These are phyloP conservation scores for Coprinellus aureogranulatus DNA, from an alignment of 768 basidiomycete species.

Conservation along the genomic window DNA sequence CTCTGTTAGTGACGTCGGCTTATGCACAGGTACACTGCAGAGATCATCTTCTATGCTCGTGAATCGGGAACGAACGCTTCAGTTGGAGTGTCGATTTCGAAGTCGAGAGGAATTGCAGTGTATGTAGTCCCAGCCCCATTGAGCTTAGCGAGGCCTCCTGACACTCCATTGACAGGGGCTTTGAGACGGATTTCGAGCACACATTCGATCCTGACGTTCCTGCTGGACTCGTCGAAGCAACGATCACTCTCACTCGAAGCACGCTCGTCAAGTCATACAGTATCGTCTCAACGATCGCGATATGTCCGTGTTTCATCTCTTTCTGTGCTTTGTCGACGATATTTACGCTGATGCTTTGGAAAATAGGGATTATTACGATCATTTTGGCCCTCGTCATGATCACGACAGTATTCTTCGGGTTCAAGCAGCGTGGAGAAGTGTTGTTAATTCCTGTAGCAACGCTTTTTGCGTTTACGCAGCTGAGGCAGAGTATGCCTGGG, in stretches of 20 bases:
- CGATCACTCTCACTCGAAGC: conserved; percentile 17
- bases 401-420: conserved; percentile 25
- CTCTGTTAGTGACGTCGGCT: not conserved
- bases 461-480: conserved; percentile 23
- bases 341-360: not conserved
- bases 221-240: conserved; percentile 17
- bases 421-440: conserved; percentile 21
- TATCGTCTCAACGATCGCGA: conserved; percentile 19
- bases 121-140: conserved; percentile 3
- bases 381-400: conserved; percentile 24
- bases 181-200: conserved; percentile 17
- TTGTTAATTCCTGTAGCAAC: conserved; percentile 27
- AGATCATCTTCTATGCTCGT: conserved; percentile 21
- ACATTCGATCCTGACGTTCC: conserved; percentile 14
- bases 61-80: conserved; percentile 17
- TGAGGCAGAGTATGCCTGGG: conserved; percentile 24
- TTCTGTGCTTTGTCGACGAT: not conserved
- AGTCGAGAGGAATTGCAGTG: conserved; percentile 23
- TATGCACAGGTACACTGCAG: conserved; percentile 15
- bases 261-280: conserved; percentile 21
- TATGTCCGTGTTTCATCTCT: conserved; percentile 13
- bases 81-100: conserved; percentile 16
- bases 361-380: conserved; percentile 22
- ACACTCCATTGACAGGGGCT: conserved; percentile 13
- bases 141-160: not conserved